phyloP scores from a whole-genome alignment of 495 filamentous ascomycete genomes.

The Neurospora sp. region DNA sequence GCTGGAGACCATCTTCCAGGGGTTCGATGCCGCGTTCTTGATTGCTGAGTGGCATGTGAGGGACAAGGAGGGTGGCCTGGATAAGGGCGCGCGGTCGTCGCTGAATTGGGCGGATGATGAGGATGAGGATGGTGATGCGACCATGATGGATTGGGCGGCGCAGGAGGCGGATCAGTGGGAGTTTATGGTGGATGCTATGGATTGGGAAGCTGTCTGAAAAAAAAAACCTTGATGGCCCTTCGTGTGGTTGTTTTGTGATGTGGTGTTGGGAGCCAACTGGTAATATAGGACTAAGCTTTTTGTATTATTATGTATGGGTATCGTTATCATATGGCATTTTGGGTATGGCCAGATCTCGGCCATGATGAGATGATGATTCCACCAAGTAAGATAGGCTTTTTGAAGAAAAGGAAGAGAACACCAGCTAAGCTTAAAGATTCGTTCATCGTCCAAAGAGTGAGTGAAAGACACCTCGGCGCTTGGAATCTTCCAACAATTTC shows the following conservation, averaged over 20 bases:
- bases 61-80: slow-evolving; percentile 16
- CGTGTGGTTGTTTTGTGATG: neutral
- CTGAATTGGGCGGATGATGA: neutral
- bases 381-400: neutral
- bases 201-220: slow-evolving; percentile 46
- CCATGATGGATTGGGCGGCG: slow-evolving; percentile 6
- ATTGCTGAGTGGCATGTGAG: slow-evolving; percentile 20
- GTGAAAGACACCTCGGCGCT: neutral
- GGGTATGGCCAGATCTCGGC: neutral
- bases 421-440: neutral
- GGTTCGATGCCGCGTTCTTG: slow-evolving; percentile 27
- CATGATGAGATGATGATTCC: too few relatives aligned
- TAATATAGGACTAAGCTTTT: neutral
- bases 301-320: neutral
- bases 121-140: slow-evolving; percentile 20
- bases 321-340: neutral
- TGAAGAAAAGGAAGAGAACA: neutral
- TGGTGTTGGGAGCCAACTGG: neutral
- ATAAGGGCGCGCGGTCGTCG: neutral
- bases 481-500: neutral
- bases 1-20: slow-evolving; percentile 31
- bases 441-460: neutral
- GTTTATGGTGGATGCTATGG: slow-evolving; percentile 58
- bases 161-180: slow-evolving; percentile 39
- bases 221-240: neutral